Evolutionary conservation across 495 filamentous ascomycete genomes (phyloP), one percentile per base, ranked within the genome.

Genomic region (Staphylotrichum longicolle): DNA sequence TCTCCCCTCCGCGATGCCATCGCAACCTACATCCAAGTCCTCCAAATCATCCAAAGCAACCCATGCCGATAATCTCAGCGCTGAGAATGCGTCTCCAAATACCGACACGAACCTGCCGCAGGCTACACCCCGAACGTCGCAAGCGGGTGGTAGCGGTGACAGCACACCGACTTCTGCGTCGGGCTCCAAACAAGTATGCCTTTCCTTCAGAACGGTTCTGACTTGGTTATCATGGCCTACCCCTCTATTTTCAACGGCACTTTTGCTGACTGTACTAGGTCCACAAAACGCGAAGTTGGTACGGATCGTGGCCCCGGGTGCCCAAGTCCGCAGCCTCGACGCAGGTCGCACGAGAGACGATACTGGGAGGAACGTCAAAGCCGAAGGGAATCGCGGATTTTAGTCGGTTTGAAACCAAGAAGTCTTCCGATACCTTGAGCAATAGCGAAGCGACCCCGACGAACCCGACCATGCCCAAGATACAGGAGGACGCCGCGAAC

Each of bases 291-390:
- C 77, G 76, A 40, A 83, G 82, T 52, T 93, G 84, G 85, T 85
- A 85, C 54, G 82, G 82, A 39, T 84, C 82, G n/a, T 85, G 87
- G 87, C 84, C 88, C 32, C 79, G 81, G 69, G 75, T 74, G 30
- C 78, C 81, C 42, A 93, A 93, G 72, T 87, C 89, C 33, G 78
- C 81, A 42, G 82, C 89, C 50, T 86, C 89, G 55, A 91, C 86
- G 52, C 83, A 89, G 74, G 83, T 91, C 71, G 88, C 87, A 58
- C 86, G 85, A 70, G 88, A 93, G 76, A 90, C 86, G 55, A 90
- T 91, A 40, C 80, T 87, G 57, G 88, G 82, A 64, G 76, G 74
- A 57, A 80, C 78, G 9, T 61, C 75, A 46, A 73, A 72, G 54
- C 71, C 78, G 3, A 70, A 59, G 14, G 63, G 66, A 7, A 58